Evolutionary conservation across 495 filamentous ascomycete species (phyloP).

Genomic region (Hypoxylon fragiforme): DNA sequence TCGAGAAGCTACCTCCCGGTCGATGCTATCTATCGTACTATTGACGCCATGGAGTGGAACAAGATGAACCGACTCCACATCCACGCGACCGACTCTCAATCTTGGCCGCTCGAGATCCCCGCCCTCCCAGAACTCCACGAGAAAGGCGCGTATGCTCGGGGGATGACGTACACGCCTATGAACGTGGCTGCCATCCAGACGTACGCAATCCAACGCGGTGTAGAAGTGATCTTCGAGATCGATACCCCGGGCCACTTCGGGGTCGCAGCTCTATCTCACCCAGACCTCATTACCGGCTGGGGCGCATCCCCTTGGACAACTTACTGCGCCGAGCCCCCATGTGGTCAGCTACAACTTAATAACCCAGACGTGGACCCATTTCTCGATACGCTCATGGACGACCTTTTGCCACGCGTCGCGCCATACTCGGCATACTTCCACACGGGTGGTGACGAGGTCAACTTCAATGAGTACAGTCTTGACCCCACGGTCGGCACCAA

Average conservation of each 20-base stretch:
- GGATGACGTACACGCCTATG: slow-evolving; percentile 62
- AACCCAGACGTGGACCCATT: slow-evolving; percentile 65
- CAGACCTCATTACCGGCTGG: slow-evolving; percentile 73
- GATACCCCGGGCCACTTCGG: slow-evolving; percentile 83
- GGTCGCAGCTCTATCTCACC: slow-evolving; percentile 62
- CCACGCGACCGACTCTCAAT: slow-evolving; percentile 80
- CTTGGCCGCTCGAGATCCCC: slow-evolving; percentile 80
- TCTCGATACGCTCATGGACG: slow-evolving; percentile 66
- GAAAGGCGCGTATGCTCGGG: slow-evolving; percentile 67
- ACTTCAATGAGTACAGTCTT: slow-evolving; percentile 70
- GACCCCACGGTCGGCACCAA: slow-evolving; percentile 71
- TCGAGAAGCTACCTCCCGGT: slow-evolving; percentile 67
- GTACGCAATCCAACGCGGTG: slow-evolving; percentile 67
- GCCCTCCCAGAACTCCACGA: slow-evolving; percentile 67
- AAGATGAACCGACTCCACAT: slow-evolving; percentile 81
- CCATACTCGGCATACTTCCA: slow-evolving; percentile 75
- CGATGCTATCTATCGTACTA: slow-evolving; percentile 64
- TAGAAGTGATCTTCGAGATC: slow-evolving; percentile 75
- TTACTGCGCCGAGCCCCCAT: slow-evolving; percentile 76
- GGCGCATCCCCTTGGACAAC: slow-evolving; percentile 67
- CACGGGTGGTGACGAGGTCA: slow-evolving; percentile 82
- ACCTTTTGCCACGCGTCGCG: slow-evolving; percentile 70
- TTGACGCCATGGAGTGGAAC: slow-evolving; percentile 72
- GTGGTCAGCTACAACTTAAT: slow-evolving; percentile 75
- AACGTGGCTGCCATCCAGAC: slow-evolving; percentile 66